Conservation (phyloP, 352 stramenopile genomes). For the Phytopythium oedochilum region DNA sequence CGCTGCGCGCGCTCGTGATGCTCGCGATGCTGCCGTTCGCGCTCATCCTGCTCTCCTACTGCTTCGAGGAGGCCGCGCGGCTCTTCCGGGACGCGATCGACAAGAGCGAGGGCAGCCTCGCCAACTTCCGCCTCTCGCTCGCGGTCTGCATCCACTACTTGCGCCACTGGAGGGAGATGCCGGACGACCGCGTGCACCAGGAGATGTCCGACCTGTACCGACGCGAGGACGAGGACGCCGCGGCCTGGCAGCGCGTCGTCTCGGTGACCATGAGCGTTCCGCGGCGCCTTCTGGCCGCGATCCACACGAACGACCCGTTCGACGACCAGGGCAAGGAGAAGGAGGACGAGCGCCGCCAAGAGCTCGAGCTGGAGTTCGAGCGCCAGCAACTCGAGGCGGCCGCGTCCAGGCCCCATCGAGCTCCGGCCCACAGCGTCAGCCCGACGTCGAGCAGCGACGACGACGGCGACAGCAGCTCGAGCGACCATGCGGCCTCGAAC, state of each 20-base stretch:
- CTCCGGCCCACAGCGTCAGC: conserved; percentile 17
- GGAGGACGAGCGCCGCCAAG: conserved; percentile 60
- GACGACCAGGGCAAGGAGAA: conserved; percentile 70
- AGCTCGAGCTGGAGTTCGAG: conserved; percentile 59
- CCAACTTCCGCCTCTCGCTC: conserved; percentile 82
- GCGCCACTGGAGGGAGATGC: conserved; percentile 77
- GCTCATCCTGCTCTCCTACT: conserved; percentile 82
- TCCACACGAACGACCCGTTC: conserved; percentile 66
- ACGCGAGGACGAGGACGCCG: conserved; percentile 53
- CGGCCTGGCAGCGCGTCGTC: conserved; percentile 52
- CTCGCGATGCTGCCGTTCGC: conserved; percentile 66
- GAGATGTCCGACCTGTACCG: conserved; percentile 41
- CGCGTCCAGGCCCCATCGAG: conserved; percentile 15
- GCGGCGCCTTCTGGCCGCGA: conserved; percentile 31
- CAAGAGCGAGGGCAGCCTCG: conserved; percentile 73
- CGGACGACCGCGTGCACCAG: conserved; percentile 63
- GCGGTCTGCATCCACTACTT: conserved; percentile 84
- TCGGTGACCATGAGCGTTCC: conserved; percentile 29
- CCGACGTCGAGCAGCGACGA: conserved; percentile 17
- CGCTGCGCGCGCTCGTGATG: conserved; percentile 60
- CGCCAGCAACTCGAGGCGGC: conserved; percentile 34
- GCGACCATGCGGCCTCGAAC: conserved; percentile 20
- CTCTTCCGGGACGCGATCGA: conserved; percentile 85
- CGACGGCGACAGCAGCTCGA: conserved; percentile 1
- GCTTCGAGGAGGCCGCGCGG: conserved; percentile 80